Percentiles rank a stretch among this genome's conserved stretches.
Conservation (phyloP, 768 basidiomycete genomes). For the Suillus hirtellus region DNA sequence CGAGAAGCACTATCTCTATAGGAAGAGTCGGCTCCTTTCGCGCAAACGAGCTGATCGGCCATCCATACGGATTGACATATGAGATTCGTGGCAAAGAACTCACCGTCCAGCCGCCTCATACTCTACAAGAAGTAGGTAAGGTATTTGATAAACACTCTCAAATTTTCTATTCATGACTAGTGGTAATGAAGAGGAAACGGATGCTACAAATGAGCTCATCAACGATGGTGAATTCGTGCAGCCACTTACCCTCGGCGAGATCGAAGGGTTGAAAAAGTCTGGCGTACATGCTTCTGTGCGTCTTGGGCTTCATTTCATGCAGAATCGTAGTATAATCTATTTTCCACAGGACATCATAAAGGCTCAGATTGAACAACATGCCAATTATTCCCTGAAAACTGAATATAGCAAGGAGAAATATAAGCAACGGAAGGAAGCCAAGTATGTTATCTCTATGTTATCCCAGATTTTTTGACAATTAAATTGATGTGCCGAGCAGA, state of each 20-base stretch:
- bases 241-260: constrained; percentile 80
- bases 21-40: constrained; percentile 88
- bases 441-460: constrained; percentile 62
- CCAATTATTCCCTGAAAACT: constrained; percentile 90
- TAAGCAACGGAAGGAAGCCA: constrained; percentile 93
- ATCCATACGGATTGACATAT: constrained; percentile 87
- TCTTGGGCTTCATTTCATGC: constrained; percentile 8
- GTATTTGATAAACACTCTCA: constrained; percentile 1
- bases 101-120: constrained; percentile 57
- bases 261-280: constrained; percentile 77
- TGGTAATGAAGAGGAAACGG: constrained; percentile 78
- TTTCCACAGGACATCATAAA: constrained; percentile 86
- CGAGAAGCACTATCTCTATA: constrained; percentile 62
- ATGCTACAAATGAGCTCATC: constrained; percentile 95
- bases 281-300: constrained; percentile 77
- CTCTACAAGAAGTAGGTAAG: constrained; percentile 78
- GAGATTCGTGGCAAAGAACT: constrained; percentile 79
- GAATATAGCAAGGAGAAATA: constrained; percentile 99
- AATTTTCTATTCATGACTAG: constrained; percentile 3
- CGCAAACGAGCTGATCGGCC: constrained; percentile 73
- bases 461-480: not conserved
- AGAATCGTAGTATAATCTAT: constrained; percentile 15
- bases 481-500: constrained; percentile 40
- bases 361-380: constrained; percentile 90
- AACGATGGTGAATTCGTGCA: constrained; percentile 85